A percentile compares a stretch with the other conserved stretches of the same genome.
Evolutionary conservation across 768 basidiomycete genomes (phyloP).

Genomic region (Calocera cornea): DNA sequence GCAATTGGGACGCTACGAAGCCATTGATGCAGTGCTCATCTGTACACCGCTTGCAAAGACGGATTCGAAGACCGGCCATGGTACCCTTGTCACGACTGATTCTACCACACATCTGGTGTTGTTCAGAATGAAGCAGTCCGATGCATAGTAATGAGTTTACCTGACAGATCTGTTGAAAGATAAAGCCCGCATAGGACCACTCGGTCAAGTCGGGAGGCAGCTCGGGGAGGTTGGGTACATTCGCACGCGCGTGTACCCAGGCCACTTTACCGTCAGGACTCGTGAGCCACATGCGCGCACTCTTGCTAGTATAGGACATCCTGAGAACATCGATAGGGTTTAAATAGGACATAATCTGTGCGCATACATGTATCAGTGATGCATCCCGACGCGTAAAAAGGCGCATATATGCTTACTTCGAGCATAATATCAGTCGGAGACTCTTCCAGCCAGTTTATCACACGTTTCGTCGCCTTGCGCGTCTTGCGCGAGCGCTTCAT

Average conservation of each 20-base stretch:
- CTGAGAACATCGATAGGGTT: background rate
- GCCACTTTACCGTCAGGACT: constrained; percentile 33
- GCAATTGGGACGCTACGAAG: background rate
- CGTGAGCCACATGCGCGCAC: constrained; percentile 27
- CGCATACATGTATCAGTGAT: no score
- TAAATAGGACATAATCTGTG: background rate
- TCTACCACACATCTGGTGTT: background rate
- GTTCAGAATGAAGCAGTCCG: background rate
- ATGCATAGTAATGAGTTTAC: constrained; percentile 22
- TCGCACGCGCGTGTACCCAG: constrained; percentile 35
- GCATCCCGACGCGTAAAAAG: background rate
- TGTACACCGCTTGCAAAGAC: background rate
- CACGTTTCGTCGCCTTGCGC: background rate
- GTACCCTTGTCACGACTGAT: background rate
- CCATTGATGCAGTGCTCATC: background rate
- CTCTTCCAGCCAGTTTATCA: background rate
- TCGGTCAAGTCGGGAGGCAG: constrained; percentile 38
- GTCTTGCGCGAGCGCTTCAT: background rate
- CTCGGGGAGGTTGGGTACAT: constrained; percentile 34
- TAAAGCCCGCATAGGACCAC: constrained; percentile 38
- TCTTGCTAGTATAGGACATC: background rate
- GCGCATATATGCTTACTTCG: background rate
- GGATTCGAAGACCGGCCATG: background rate
- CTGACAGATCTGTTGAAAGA: constrained; percentile 41
- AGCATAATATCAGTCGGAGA: background rate